Base-by-base conservation (phyloP, 1,284 basidiomycete species). In the Dichomitus squalens region DNA sequence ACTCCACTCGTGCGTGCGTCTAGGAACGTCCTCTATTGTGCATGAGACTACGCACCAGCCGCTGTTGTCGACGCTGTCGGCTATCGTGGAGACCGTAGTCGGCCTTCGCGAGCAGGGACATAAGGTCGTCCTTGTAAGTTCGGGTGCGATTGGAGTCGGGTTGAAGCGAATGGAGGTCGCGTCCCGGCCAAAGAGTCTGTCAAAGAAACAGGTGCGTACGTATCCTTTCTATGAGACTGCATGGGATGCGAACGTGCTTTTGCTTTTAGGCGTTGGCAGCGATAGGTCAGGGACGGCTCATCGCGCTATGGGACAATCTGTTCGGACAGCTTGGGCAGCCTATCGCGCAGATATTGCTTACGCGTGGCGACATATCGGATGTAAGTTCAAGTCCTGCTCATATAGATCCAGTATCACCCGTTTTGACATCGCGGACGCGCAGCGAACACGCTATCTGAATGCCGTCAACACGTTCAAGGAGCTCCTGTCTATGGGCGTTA, bases 241-340 rank as follows among this genome's bases (percentile, higher is more conserved):
- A 14, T 8, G 16, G 47, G 18, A 31, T 40, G 11, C 52, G 64
- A 47, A 60, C 47, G 58, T 57, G 29, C 68, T 36, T 14, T 35
- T 7, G 58, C 48, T 53, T 46, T 44, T 56, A 40, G 92, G 96
- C 96, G 7, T 78, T 99, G 39, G 96, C 96, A 29, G 96, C 96
- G 0, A 94, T 99, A 50, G 96, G 97, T 1, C 97, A 99, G 78
- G 93, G 96, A 7, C 81, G 96, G 56, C 82, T 99, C 23, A 98
- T 99, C 60, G 95, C 95, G 1, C 78, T 99, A 1, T 99, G 93
- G 93, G 97, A 99, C 71, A 96, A 95, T 69, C 78, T 99, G 41
- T 99, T 99, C 67, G 84, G 92, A 2, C 92, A 96, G 65, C 78
- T 98, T 18, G 95, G 92, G 52, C 95, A 97, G 72, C 93, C 94